A percentile compares a stretch with the other conserved stretches of the same genome.
Evolutionary conservation across 768 basidiomycete genomes (phyloP).

Genomic region (Mycena floridula): DNA sequence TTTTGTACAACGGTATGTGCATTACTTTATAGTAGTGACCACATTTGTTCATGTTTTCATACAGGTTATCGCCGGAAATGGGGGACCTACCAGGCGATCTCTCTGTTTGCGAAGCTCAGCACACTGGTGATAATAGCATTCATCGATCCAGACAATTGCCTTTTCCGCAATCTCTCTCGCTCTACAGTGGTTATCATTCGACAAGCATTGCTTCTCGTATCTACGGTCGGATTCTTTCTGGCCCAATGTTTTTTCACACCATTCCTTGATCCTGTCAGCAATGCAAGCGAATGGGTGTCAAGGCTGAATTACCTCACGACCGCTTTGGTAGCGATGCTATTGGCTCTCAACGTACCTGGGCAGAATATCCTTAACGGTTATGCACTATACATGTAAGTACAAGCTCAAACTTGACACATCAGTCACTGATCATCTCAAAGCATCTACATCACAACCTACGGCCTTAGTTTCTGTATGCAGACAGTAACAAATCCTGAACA

Average conservation of each 20-base stretch:
- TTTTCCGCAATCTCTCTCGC: slow-evolving; percentile 53
- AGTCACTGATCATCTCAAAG: slow-evolving; percentile 1
- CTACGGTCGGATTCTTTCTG: slow-evolving; percentile 54
- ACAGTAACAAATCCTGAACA: neutral
- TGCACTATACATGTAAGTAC: slow-evolving; percentile 56
- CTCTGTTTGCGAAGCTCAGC: slow-evolving; percentile 66
- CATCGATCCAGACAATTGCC: slow-evolving; percentile 66
- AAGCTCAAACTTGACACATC: neutral
- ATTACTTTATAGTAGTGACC: slow-evolving; percentile 13
- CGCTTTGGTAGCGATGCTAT: slow-evolving; percentile 54
- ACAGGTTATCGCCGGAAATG: slow-evolving; percentile 65
- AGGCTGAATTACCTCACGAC: slow-evolving; percentile 66
- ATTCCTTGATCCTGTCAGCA: slow-evolving; percentile 65
- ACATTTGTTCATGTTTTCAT: slow-evolving; percentile 3
- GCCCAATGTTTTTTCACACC: slow-evolving; percentile 56
- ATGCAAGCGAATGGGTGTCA: slow-evolving; percentile 72
- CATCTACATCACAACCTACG: slow-evolving; percentile 55
- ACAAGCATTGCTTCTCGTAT: slow-evolving; percentile 52
- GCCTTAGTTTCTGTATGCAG: slow-evolving; percentile 54
- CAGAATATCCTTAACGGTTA: slow-evolving; percentile 51
- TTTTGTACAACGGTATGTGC: slow-evolving; percentile 55
- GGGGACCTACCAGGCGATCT: slow-evolving; percentile 59
- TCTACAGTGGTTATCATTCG: slow-evolving; percentile 48
- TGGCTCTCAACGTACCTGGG: slow-evolving; percentile 53
- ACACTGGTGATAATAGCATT: slow-evolving; percentile 60